Evolutionary conservation across 2,329 filamentous ascomycete species (phyloP).

Genomic region (Clarireedia sp.): DNA sequence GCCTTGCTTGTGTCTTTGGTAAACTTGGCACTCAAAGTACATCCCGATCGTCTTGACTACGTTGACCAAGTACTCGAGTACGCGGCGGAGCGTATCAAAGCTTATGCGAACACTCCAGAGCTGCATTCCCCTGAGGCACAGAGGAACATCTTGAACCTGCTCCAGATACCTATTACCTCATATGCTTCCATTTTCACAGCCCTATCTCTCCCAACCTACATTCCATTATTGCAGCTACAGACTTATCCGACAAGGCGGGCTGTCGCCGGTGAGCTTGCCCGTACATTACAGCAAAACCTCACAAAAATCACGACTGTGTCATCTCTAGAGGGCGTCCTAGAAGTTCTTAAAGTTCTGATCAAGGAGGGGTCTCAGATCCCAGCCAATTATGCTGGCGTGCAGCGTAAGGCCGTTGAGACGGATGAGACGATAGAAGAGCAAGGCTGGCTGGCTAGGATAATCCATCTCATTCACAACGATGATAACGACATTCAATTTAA

Average conservation of each 20-base stretch:
- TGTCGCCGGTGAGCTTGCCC: conserved; percentile 81
- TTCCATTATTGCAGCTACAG: conserved; percentile 83
- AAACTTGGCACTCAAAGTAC: conserved; percentile 92
- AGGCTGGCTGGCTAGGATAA: conserved; percentile 87
- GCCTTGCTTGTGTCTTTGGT: conserved; percentile 87
- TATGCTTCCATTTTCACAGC: conserved; percentile 97
- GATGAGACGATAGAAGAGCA: conserved; percentile 98
- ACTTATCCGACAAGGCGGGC: conserved; percentile 87
- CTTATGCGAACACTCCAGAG: conserved; percentile 92
- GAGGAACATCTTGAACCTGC: conserved; percentile 77
- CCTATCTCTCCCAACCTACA: conserved; percentile 81
- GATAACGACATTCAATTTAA: conserved; percentile 93
- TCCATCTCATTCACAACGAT: conserved; percentile 75
- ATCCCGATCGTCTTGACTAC: conserved; percentile 86
- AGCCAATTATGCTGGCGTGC: conserved; percentile 74
- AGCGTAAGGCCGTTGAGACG: conserved; percentile 72
- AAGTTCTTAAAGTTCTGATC: conserved; percentile 83
- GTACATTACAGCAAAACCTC: conserved; percentile 73
- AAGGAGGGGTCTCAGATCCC: conserved; percentile 82
- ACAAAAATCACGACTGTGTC: conserved; percentile 70
- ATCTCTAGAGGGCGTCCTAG: conserved; percentile 80
- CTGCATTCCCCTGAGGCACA: conserved; percentile 82
- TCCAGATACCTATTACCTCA: conserved; percentile 82
- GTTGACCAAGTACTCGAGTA: conserved; percentile 91
- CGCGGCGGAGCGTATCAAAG: conserved; percentile 75